A percentile compares a stretch with the other conserved stretches of the same genome.
Evolutionary conservation across 2,329 filamentous ascomycete species (phyloP).

Genomic region (Neurospora sp.): DNA sequence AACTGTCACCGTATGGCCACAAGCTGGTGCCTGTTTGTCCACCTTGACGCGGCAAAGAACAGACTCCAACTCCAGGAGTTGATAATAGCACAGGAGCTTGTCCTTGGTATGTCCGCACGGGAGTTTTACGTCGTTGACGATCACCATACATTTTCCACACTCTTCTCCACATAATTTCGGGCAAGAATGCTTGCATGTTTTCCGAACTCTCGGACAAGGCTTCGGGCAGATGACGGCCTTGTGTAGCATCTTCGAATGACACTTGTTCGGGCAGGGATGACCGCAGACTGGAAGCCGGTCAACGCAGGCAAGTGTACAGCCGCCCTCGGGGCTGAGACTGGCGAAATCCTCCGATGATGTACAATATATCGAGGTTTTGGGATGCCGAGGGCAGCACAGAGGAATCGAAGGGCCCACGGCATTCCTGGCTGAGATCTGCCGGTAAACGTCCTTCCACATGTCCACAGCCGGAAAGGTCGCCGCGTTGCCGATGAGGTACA

Average conservation of each 20-base stretch:
- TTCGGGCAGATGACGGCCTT: conserved; percentile 35
- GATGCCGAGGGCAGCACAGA: conserved; percentile 53
- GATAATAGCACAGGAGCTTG: not conserved
- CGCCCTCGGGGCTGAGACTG: conserved; percentile 49
- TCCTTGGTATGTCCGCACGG: conserved; percentile 32
- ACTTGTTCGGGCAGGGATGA: conserved; percentile 35
- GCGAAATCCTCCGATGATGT: conserved; percentile 48
- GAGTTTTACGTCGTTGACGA: conserved; percentile 22
- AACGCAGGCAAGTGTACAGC: conserved; percentile 44
- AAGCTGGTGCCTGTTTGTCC: not conserved
- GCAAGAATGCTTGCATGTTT: conserved; percentile 36
- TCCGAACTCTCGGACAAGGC: conserved; percentile 31
- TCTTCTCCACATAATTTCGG: conserved; percentile 31
- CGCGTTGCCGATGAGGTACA: conserved; percentile 62
- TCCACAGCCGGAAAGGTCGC: conserved; percentile 43
- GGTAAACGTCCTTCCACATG: conserved; percentile 56
- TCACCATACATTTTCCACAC: conserved; percentile 30
- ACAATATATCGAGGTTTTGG: conserved; percentile 38
- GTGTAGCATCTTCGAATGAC: conserved; percentile 39
- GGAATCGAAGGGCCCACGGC: conserved; percentile 42
- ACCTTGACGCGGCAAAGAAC: not conserved
- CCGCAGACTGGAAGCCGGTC: conserved; percentile 35
- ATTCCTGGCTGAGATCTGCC: conserved; percentile 34
- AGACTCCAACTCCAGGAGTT: not conserved
- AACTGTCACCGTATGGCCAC: not conserved